phyloP scores from a whole-genome alignment of 306 rosid species.

The Erythrophleum fordii region DNA sequence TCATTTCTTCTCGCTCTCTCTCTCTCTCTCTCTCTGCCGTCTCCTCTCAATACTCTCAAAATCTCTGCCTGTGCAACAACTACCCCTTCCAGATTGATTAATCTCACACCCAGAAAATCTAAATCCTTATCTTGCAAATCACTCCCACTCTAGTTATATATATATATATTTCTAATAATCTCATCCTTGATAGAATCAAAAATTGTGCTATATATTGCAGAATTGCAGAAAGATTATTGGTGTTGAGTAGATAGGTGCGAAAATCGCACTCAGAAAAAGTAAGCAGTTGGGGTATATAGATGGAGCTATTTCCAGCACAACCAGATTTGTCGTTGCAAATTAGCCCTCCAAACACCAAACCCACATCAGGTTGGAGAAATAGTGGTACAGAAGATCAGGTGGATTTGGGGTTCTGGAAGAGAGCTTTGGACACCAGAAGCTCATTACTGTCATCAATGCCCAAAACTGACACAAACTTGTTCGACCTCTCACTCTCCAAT shows the following conservation, averaged over 20 bases:
- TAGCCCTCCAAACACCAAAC: slow-evolving; percentile 85
- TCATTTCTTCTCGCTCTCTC: slow-evolving; percentile 54
- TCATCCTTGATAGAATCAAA: background rate
- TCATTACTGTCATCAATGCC: slow-evolving; percentile 53
- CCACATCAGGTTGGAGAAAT: slow-evolving; percentile 72
- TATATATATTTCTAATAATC: no score
- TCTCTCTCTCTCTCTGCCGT: slow-evolving; percentile 28
- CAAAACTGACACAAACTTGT: slow-evolving; percentile 41
- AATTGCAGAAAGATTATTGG: background rate
- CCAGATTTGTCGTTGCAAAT: slow-evolving; percentile 97
- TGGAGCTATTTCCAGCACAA: slow-evolving; percentile 97
- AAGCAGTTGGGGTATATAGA: background rate
- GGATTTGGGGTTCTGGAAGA: slow-evolving; percentile 94
- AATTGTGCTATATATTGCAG: background rate
- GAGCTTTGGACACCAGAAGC: slow-evolving; percentile 76
- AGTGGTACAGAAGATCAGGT: slow-evolving; percentile 54
- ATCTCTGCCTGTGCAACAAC: slow-evolving; percentile 73
- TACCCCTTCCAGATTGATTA: slow-evolving; percentile 54
- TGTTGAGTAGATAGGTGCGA: background rate
- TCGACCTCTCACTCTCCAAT: slow-evolving; percentile 71
- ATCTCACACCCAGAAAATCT: slow-evolving; percentile 49
- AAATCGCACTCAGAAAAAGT: no score
- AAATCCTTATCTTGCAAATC: slow-evolving; percentile 27
- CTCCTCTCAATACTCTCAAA: slow-evolving; percentile 61
- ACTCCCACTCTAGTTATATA: background rate